Base-by-base conservation (phyloP, 1,284 basidiomycete genomes). In the Vanrija pseudolonga region DNA sequence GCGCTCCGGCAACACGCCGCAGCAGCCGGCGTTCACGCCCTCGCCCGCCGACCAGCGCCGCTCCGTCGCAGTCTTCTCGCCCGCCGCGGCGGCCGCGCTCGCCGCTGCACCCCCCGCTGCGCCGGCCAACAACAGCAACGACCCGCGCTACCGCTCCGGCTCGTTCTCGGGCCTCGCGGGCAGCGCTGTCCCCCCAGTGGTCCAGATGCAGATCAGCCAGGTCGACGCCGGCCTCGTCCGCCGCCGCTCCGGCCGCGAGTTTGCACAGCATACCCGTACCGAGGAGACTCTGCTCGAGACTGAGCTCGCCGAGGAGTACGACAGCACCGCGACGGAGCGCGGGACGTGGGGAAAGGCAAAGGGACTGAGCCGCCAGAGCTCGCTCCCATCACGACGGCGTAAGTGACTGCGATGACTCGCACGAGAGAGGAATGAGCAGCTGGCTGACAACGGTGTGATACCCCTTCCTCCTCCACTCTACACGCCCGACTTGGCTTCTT, bases 341-440 rank as follows among this genome's bases (percentile, higher is more conserved):
- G 57, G 57, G 4, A 65, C 47, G 19, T 69, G 65, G 70, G 65
- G 62, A 24, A 72, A 64, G 56, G 69, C 68, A 1, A 72, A 64
- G 56, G 69, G 69, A 1, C 55, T 74, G 7, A 60, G 56, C 38
- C 61, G 72, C 43, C 71, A 73, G 61, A 71, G 68, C 60, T 71
- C 68, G 23, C 56, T 74, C 9, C 71, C 71, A 12, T 67, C 64
- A 22, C 60, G 72, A 47, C 50, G 64, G 60, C 61, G 72, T 74
- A 55, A 61, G 71, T 65, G 8, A 18, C n/a, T 18, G n/a, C n/a
- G n/a, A n/a, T n/a, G n/a, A n/a, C n/a, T n/a, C n/a, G n/a, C n/a
- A n/a, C 11, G 14, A 22, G 32, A 4, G 14, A 15, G 2, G 12
- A 12, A 8, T 22, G 14, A 39, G 18, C 43, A 20, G 40, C 22